phyloP scores from a whole-genome alignment of 2,329 filamentous ascomycete species.

The Cladosporium velox region DNA sequence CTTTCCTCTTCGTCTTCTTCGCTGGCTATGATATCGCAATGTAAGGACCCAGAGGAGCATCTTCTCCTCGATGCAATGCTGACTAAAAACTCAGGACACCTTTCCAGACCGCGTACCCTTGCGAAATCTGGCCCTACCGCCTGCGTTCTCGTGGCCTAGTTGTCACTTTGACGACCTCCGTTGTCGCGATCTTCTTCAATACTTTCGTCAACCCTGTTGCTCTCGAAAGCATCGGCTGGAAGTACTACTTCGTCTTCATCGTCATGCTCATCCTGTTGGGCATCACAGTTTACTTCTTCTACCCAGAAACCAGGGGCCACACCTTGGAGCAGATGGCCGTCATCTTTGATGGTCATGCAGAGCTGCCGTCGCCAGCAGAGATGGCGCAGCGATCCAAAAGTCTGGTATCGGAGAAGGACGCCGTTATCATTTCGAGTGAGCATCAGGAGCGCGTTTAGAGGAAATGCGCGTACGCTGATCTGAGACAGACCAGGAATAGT shows the following conservation, averaged over 20 bases:
- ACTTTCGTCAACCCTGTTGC: constrained; percentile 27
- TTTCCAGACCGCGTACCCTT: constrained; percentile 18
- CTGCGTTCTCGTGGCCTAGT: constrained; percentile 20
- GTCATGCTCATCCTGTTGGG: constrained; percentile 32
- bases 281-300: constrained; percentile 34
- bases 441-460: constrained; percentile 20
- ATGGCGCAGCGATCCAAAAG: constrained; percentile 23
- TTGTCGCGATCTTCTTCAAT: constrained; percentile 21
- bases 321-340: constrained; percentile 49
- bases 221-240: constrained; percentile 35
- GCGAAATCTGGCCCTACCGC: constrained; percentile 22
- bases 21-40: constrained; percentile 60
- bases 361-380: constrained; percentile 21
- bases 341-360: constrained; percentile 24
- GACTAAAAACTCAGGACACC: constrained; percentile 14
- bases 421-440: constrained; percentile 10
- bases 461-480: neutral
- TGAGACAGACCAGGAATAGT: neutral
- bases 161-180: constrained; percentile 14
- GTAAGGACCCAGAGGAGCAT: constrained; percentile 14
- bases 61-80: neutral
- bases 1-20: constrained; percentile 63
- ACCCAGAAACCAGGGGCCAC: constrained; percentile 33
- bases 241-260: constrained; percentile 36
- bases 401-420: constrained; percentile 21